Conservation (phyloP, 768 basidiomycete species). For the Boletus vinaceobasis region DNA sequence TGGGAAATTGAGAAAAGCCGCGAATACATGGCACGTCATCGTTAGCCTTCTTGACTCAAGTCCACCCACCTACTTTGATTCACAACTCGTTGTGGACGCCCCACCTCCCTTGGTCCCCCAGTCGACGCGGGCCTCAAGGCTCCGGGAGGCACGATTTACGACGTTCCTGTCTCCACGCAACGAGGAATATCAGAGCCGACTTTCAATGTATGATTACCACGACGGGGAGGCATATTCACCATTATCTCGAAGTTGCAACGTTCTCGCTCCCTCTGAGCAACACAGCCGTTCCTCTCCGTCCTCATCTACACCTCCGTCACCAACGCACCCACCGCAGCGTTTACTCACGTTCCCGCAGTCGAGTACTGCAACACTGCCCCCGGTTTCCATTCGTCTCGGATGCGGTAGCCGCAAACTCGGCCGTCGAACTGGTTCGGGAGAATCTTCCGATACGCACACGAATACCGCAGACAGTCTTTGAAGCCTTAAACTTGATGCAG, state of each 20-base stretch:
- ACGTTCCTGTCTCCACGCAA: not conserved
- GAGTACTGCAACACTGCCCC: not conserved
- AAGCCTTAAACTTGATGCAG: not conserved
- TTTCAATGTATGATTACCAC: not conserved
- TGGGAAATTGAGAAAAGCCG: slow-evolving; percentile 7
- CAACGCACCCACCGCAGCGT: not conserved
- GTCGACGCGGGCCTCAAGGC: not conserved
- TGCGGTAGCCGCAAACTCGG: slow-evolving; percentile 12
- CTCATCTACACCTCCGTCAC: not conserved
- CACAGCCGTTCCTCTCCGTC: not conserved
- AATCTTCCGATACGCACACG: slow-evolving; percentile 1
- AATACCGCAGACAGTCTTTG: no score
- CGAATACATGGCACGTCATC: slow-evolving; percentile 38
- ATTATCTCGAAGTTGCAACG: not conserved
- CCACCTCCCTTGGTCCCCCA: not conserved
- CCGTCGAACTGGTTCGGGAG: not conserved
- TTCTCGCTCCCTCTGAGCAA: not conserved
- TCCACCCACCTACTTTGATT: slow-evolving; percentile 17
- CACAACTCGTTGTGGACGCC: slow-evolving; percentile 8
- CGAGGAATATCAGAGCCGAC: not conserved
- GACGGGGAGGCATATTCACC: not conserved
- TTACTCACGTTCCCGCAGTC: no score
- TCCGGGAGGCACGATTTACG: slow-evolving; percentile 2
- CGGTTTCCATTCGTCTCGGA: slow-evolving; percentile 6
- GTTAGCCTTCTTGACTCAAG: slow-evolving; percentile 33